phyloP scores from a whole-genome alignment of 345 rosid species.

The Heritiera fomes region DNA sequence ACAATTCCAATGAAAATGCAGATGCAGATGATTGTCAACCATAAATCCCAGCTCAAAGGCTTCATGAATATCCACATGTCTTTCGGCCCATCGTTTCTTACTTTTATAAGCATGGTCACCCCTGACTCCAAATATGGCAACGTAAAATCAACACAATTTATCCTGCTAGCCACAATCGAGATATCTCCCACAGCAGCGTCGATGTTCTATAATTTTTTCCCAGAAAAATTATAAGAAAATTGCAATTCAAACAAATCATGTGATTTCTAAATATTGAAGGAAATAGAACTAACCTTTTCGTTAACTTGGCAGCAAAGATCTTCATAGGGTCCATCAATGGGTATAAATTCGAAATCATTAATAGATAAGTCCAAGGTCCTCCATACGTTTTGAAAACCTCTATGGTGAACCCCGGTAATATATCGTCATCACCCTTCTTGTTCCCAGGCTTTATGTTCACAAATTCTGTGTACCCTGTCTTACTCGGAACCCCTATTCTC shows the following conservation, averaged over 20 bases:
- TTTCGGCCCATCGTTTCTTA: background rate
- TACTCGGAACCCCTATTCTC: constrained; percentile 40
- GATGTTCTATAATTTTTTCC: background rate
- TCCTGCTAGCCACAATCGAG: constrained; percentile 28
- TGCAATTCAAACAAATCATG: background rate
- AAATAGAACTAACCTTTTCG: constrained; percentile 13
- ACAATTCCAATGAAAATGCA: constrained; percentile 33
- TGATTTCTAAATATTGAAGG: background rate
- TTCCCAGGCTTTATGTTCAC: constrained; percentile 21
- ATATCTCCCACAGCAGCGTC: constrained; percentile 38
- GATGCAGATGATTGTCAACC: constrained; percentile 32
- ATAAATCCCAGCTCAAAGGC: constrained; percentile 43
- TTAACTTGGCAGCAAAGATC: constrained; percentile 30
- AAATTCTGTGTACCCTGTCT: constrained; percentile 37
- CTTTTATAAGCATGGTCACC: constrained; percentile 37
- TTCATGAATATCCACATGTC: constrained; percentile 44
- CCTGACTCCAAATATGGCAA: constrained; percentile 44
- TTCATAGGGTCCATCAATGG: constrained; percentile 29
- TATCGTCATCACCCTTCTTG: background rate
- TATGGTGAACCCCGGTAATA: constrained; percentile 27
- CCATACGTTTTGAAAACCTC: constrained; percentile 38
- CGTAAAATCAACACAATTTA: constrained; percentile 38
- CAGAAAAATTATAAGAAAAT: background rate
- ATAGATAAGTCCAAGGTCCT: constrained; percentile 16
- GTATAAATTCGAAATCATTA: constrained; percentile 20